Base-by-base conservation (phyloP, 2,329 filamentous ascomycete genomes). In the Ophiognomonia clavigignenti-juglandacearum region DNA sequence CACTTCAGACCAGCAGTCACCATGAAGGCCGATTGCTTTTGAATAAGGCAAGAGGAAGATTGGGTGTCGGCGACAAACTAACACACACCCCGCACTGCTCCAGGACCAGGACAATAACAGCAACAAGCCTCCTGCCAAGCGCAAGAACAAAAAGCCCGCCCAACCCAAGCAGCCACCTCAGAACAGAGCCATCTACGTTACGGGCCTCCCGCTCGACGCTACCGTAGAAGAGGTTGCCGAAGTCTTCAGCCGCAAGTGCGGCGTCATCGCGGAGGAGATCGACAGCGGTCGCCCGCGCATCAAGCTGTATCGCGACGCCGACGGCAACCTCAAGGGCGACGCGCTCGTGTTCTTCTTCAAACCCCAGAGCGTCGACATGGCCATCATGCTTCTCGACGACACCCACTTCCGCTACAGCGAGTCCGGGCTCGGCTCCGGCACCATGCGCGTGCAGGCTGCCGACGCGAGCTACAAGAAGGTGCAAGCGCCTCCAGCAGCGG, bases 271-370 rank as follows among this genome's bases (percentile, higher is more conserved):
- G 40, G 91, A 97, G 66, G 88, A 95, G 66, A 91, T 96, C 54
- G 91, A 96, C 60, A 90, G 83, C 59, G 87, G 88, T 47, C 80
- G 83, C 38, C 88, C 89, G 37, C 85, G 93, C 31, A 92, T 98
- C 68, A 97, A 96, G 70, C 81, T 98, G 65, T 98, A 98, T 68
- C 81, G 75, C 18, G 84, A 96, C 62, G 81, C 86, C 1, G 69
- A 83, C 1, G 93, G 90, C 18, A 79, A 82, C 14, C 95, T 96
- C 75, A 97, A 96, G 63, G 93, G 93, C 51, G 91, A 97, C 62
- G 91, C 88, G 3, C 75, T 98, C 26, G 74, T 98, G 45, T 88
- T 97, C 29, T 98, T 95, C 69, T 96, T 96, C 77, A 88, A 93
- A 57, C 86, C 90, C 0, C 90, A 95, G 61, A 95, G 88, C n/a